Conservation (phyloP, 345 rosid species). For the Aquilaria sinensis region DNA sequence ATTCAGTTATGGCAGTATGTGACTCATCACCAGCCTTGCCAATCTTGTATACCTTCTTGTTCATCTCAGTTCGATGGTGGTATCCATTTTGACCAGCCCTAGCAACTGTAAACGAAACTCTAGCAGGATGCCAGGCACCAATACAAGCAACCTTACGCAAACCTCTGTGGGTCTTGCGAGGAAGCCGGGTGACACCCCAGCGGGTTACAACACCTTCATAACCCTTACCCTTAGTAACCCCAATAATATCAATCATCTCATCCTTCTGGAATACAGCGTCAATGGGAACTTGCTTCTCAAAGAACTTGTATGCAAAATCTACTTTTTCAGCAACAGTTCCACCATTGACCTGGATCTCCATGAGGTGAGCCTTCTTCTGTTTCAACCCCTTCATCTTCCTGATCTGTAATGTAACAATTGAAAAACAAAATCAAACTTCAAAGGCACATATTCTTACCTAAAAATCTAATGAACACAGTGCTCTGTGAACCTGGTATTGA, state of each 20-base stretch:
- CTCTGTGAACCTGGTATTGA: background rate
- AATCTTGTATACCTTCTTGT: conserved; percentile 77
- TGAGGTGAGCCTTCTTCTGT: conserved; percentile 87
- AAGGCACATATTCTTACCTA: background rate
- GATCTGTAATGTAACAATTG: conserved; percentile 30
- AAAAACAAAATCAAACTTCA: background rate
- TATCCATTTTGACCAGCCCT: conserved; percentile 98
- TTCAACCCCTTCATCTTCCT: conserved; percentile 89
- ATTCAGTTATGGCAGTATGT: conserved; percentile 66
- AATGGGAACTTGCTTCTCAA: conserved; percentile 77
- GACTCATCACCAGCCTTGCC: conserved; percentile 65
- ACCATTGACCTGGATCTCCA: conserved; percentile 90
- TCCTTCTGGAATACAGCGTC: conserved; percentile 84
- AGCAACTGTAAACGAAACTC: conserved; percentile 90
- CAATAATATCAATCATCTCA: conserved; percentile 81
- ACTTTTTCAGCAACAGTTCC: conserved; percentile 72
- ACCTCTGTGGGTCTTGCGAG: conserved; percentile 90
- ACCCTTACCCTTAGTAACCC: conserved; percentile 88
- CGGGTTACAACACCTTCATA: conserved; percentile 91
- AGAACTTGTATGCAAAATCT: conserved; percentile 70
- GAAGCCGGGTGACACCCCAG: conserved; percentile 91
- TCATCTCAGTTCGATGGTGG: conserved; percentile 88
- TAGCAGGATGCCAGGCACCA: conserved; percentile 95
- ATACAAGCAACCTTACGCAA: conserved; percentile 94
- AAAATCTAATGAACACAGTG: background rate